These are phyloP conservation scores for Aspergillus fumigatus DNA, from an alignment of 2,329 filamentous ascomycete species.

Conservation along the genomic window DNA sequence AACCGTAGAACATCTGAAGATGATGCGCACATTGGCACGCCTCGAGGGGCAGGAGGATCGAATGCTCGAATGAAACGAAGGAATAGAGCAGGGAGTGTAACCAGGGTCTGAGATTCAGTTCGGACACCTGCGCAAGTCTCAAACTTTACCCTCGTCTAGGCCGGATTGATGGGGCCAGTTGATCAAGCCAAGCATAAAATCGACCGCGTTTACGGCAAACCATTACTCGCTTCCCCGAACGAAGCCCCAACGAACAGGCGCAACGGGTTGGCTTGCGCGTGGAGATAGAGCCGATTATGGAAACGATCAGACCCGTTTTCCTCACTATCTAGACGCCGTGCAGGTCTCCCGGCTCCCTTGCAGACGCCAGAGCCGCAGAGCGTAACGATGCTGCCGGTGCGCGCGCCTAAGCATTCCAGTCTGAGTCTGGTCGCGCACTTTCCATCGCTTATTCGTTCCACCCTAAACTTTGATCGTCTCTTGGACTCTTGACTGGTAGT, in stretches of 20 bases:
- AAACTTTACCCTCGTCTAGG: conserved; percentile 19
- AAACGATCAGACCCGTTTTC: conserved; percentile 28
- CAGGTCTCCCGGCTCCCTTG: conserved; percentile 16
- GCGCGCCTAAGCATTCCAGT: conserved; percentile 30
- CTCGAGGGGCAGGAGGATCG: not conserved
- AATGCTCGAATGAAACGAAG: not conserved
- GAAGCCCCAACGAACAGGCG: conserved; percentile 19
- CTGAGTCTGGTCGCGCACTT: conserved; percentile 16
- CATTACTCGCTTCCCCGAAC: conserved; percentile 20
- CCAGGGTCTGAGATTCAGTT: conserved; percentile 13
- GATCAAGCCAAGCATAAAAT: conserved; percentile 22
- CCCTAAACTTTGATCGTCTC: not conserved
- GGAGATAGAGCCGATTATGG: conserved; percentile 32
- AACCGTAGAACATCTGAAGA: conserved; percentile 21
- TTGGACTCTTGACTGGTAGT: not conserved
- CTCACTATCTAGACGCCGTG: conserved; percentile 16
- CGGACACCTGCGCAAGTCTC: conserved; percentile 22
- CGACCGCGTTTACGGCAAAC: conserved; percentile 24
- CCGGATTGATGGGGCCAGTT: conserved; percentile 15
- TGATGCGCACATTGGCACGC: conserved; percentile 32
- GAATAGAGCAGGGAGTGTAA: conserved; percentile 8
- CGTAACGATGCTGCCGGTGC: conserved; percentile 15
- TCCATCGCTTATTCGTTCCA: not conserved
- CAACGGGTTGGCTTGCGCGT: conserved; percentile 22
- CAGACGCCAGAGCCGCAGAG: conserved; percentile 22